Evolutionary conservation across 805 yeast genomes (phyloP), one percentile per base, ranked within the genome.

Genomic region (Spathaspora passalidarum): DNA sequence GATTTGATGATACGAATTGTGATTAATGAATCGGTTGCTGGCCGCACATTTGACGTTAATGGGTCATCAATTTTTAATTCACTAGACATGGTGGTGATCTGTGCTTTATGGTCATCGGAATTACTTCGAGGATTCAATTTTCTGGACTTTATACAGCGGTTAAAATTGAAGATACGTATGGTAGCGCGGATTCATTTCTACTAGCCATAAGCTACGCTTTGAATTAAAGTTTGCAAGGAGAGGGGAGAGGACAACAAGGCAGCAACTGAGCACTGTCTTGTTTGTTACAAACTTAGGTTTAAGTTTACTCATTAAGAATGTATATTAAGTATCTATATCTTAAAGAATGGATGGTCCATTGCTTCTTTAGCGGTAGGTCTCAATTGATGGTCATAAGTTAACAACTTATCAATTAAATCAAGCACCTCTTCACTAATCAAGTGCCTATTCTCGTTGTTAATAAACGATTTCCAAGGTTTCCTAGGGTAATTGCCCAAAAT

Each of bases 1-100:
- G 97, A 89, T 61, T 92, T 92, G 58, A 94, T 80, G 18, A 94
- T 79, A 48, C 99, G 79, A 5, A 94, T 76, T 0, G 99, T 94
- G 36, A 94, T 65, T 11, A 89, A 80, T 0, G 96, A 83, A 60
- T 81, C 83, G 3, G 82, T 72, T 20, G 76, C 78, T 11, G 94
- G 96, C 48, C 88, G 79, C 10, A 81, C 84, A 14, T 82, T 81
- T 1, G 95, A 86, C 0, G 96, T 88, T 46, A 89, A 68, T 0
- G 96, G 96, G 57, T 88, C 92, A 50, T 81, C 81, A 8, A 48
- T 44, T 26, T 51, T 43, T 47, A 48, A 42, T 13, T 16, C 38
- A 22, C n/a, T 35, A 21, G 38, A 38, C 41, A 38, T 38, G 29
- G 17, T 38, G 3, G 7, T 2, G 4, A 25, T 10, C 9, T 25